These are phyloP conservation scores for Neurospora sp. DNA, from an alignment of 495 filamentous ascomycete species.

Conservation along the genomic window DNA sequence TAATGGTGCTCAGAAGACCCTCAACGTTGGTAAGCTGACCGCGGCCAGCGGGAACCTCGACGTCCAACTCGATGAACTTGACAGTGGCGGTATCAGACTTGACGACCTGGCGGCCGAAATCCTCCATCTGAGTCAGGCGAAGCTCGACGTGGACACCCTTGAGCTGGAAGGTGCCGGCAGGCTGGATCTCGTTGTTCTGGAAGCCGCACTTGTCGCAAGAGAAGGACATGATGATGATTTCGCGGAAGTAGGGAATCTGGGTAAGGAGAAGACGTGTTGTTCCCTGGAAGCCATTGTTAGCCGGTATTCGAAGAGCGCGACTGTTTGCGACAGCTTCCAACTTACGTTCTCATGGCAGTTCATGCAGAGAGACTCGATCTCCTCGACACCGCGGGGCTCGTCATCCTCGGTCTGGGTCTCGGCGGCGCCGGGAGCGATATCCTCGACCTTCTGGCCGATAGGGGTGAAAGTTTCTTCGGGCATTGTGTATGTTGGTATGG, in stretches of 20 bases:
- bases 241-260: conserved; percentile 89
- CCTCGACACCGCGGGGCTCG: conserved; percentile 47
- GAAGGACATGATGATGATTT: conserved; percentile 96
- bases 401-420: conserved; percentile 35
- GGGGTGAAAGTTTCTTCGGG: conserved; percentile 39
- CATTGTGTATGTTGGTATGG: conserved; percentile 16
- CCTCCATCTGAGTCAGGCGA: conserved; percentile 53
- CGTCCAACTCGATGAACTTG: conserved; percentile 72
- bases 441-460: conserved; percentile 43
- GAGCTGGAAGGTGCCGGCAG: conserved; percentile 82
- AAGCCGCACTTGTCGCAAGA: conserved; percentile 80
- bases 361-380: conserved; percentile 41
- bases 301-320: background rate
- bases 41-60: conserved; percentile 83
- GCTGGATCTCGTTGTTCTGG: conserved; percentile 82
- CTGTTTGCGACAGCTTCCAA: background rate
- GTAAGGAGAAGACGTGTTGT: conserved; percentile 78
- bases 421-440: conserved; percentile 23
- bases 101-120: conserved; percentile 78
- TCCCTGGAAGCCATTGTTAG: conserved; percentile 43
- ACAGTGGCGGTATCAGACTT: conserved; percentile 80
- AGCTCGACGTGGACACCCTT: conserved; percentile 74
- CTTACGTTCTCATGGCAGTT: conserved; percentile 65
- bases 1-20: conserved; percentile 65
- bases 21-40: conserved; percentile 89